Evolutionary conservation across 345 rosid genomes (phyloP), one percentile per base, ranked within the genome.

Genomic region (Euphorbia tirucalli): DNA sequence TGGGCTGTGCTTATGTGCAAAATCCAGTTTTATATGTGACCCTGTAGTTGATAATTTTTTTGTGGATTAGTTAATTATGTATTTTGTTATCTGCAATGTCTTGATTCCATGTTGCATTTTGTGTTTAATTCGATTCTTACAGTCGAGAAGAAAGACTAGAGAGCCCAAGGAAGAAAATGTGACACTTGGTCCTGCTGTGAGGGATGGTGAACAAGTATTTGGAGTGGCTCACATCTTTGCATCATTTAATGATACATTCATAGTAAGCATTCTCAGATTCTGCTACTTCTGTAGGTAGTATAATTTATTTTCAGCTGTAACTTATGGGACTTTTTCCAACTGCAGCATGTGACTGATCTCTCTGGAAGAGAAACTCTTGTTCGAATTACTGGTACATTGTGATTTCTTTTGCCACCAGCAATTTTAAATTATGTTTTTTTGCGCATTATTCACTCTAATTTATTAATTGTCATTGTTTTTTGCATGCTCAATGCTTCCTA

Each of bases 351-450:
- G 65, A 93, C 96, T 61, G 98, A 93, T 79, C 67, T 93, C 57
- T 90, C 98, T 50, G 98, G 98, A 62, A 84, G 94, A 79, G 98
- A 93, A 85, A 93, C 98, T 4, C 82, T 93, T 61, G 95, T 93
- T 39, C 96, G 98, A 66, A 84, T 90, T 41, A 93, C 98, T 1
- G 98, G 98, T 93, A 77, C 19, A 16, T 14, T 49, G 10, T n/a
- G 1, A 2, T 4, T 43, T 11, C 14, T 57, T 21, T 22, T 18
- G 0, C 15, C 30, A 9, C 41, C 11, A 19, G 27, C 25, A 8
- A 18, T 61, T 61, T 35, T 3, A 8, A 10, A 10, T 35, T 32
- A 7, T 61, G 52, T 46, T 46, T 46, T 14, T 15, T 8, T 46
- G 1, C 41, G 6, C 11, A 0, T 10, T 19, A 32, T 18, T 32